A percentile compares a stretch with the other conserved stretches of the same genome.
Conservation (phyloP, 352 stramenopile species). For the Pythium brassicae region DNA sequence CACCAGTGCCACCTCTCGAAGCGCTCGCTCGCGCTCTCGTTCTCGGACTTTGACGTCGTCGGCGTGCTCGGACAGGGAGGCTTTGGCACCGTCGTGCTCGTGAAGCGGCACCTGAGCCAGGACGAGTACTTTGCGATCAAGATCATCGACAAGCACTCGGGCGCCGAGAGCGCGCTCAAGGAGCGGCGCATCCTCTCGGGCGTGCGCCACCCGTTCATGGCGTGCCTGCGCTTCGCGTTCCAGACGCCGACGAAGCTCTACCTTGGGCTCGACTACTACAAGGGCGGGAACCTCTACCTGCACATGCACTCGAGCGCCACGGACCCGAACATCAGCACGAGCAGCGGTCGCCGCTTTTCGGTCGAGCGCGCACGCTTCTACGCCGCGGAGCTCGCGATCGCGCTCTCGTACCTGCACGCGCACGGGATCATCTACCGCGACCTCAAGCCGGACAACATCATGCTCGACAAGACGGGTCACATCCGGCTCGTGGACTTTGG, state of each 20-base stretch:
- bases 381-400: slow-evolving; percentile 81
- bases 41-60: slow-evolving; percentile 84
- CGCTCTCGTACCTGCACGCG: slow-evolving; percentile 82
- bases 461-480: slow-evolving; percentile 84
- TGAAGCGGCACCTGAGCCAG: slow-evolving; percentile 68
- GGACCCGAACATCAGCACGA: slow-evolving; percentile 72
- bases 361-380: slow-evolving; percentile 81
- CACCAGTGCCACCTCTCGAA: slow-evolving; percentile 82
- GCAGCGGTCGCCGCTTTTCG: slow-evolving; percentile 60
- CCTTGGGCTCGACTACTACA: slow-evolving; percentile 82
- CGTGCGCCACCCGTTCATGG: slow-evolving; percentile 77
- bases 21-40: slow-evolving; percentile 75
- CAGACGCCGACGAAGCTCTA: slow-evolving; percentile 83
- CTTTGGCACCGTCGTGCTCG: slow-evolving; percentile 78
- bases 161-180: slow-evolving; percentile 68
- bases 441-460: slow-evolving; percentile 87
- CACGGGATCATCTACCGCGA: slow-evolving; percentile 87
- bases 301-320: slow-evolving; percentile 87
- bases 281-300: slow-evolving; percentile 80
- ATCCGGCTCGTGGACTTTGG: slow-evolving; percentile 89
- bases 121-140: slow-evolving; percentile 87
- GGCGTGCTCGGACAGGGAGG: slow-evolving; percentile 76
- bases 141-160: slow-evolving; percentile 84
- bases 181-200: slow-evolving; percentile 73
- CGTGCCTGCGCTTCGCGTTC: slow-evolving; percentile 81